Evolutionary conservation across 768 basidiomycete genomes (phyloP).

Genomic region (Clitopilus hobsonii): DNA sequence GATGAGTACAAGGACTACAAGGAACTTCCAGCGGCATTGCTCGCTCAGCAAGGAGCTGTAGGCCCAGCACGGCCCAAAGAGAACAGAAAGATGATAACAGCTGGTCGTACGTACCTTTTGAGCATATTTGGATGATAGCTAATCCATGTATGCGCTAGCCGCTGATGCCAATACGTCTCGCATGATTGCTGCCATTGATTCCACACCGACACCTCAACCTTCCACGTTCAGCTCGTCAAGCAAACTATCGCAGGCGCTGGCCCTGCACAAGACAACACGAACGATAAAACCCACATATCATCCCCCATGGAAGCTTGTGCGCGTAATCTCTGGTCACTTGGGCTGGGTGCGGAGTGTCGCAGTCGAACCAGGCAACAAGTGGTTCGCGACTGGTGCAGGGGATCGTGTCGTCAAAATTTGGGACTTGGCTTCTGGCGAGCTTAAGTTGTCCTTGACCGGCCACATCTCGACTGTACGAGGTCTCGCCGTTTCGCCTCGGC

Average conservation of each 20-base stretch:
- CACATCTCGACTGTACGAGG: conserved; percentile 97
- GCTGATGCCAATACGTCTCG: conserved; percentile 50
- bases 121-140: not conserved
- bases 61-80: conserved; percentile 74
- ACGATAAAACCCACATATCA: conserved; percentile 96
- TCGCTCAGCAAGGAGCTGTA: conserved; percentile 76
- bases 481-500: conserved; percentile 84
- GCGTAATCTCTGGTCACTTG: conserved; percentile 96
- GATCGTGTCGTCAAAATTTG: conserved; percentile 99
- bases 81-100: conserved; percentile 64
- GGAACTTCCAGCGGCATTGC: conserved; percentile 74
- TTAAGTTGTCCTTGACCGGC: conserved; percentile 94
- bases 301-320: conserved; percentile 91
- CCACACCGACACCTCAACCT: conserved; percentile 57
- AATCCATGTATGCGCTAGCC: conserved; percentile 21
- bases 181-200: conserved; percentile 74
- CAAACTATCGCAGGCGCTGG: conserved; percentile 83
- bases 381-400: conserved; percentile 98
- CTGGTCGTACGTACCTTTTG: conserved; percentile 50
- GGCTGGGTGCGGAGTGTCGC: conserved; percentile 97
- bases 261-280: conserved; percentile 88
- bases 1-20: conserved; percentile 89
- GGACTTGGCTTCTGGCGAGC: conserved; percentile 96
- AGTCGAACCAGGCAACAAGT: conserved; percentile 96
- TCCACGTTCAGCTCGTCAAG: conserved; percentile 65